These are phyloP conservation scores for Penicillium bovifimosum DNA, from an alignment of 495 filamentous ascomycete genomes.

Conservation along the genomic window DNA sequence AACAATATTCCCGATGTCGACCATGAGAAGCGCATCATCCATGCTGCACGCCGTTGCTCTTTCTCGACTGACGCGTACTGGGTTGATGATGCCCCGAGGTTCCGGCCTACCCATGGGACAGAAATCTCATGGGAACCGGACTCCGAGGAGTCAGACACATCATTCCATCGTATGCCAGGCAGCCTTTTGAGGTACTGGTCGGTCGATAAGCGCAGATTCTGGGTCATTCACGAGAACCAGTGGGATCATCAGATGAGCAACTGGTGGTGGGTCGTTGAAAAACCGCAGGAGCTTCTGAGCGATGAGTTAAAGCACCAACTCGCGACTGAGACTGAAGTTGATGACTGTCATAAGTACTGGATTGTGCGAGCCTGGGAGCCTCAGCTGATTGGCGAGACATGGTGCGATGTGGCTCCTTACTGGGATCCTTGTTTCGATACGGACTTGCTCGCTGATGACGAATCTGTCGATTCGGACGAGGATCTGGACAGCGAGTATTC, in stretches of 20 bases:
- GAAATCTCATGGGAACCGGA: not conserved
- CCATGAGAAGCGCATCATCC: not conserved
- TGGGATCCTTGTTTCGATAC: conserved; percentile 5
- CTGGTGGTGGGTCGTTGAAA: conserved; percentile 11
- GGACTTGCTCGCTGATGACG: not conserved
- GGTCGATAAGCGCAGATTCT: conserved; percentile 8
- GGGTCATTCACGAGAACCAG: conserved; percentile 1
- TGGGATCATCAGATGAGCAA: not conserved
- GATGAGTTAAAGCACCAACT: conserved; percentile 1
- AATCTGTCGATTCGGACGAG: conserved; percentile 11
- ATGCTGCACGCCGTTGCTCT: conserved; percentile 4
- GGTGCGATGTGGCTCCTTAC: conserved; percentile 5
- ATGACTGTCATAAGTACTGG: conserved; percentile 11
- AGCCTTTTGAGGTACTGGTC: conserved; percentile 5
- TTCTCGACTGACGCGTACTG: not conserved
- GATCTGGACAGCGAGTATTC: not conserved
- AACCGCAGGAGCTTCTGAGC: conserved; percentile 7
- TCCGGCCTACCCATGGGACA: conserved; percentile 3
- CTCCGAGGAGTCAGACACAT: not conserved
- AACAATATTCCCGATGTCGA: conserved; percentile 4
- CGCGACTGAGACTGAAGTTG: not conserved
- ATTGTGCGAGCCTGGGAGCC: conserved; percentile 3
- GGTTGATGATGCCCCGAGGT: not conserved
- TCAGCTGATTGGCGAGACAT: not conserved
- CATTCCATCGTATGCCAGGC: conserved; percentile 1